These are phyloP conservation scores for Magnolia officinalis DNA, from an alignment of 164 flowering plant genomes.

Conservation along the genomic window DNA sequence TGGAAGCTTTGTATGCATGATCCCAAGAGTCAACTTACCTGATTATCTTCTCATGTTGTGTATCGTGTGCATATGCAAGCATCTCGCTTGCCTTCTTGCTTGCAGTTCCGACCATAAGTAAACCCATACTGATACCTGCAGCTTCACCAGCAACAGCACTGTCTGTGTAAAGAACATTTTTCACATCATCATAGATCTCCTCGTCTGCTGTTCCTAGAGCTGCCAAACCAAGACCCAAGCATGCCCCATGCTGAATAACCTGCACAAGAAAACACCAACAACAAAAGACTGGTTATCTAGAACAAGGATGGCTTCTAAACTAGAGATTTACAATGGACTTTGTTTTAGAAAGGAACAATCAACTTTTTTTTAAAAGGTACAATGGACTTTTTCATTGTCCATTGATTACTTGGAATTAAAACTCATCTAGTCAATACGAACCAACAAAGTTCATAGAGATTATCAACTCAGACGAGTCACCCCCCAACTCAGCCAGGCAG, in stretches of 20 bases:
- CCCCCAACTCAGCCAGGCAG: too few species aligned
- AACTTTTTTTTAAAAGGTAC: background rate
- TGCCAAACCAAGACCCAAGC: slow-evolving; percentile 90
- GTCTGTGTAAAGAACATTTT: slow-evolving; percentile 76
- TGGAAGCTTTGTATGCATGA: background rate
- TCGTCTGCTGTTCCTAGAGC: slow-evolving; percentile 92
- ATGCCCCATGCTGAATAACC: slow-evolving; percentile 97
- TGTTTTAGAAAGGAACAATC: background rate
- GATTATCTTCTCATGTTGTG: slow-evolving; percentile 92
- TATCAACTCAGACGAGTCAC: too few species aligned
- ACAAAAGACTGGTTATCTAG: background rate
- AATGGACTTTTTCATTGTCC: too few species aligned
- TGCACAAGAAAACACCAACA: slow-evolving; percentile 23
- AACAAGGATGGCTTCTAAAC: background rate
- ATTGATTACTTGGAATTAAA: too few species aligned
- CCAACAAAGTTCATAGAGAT: too few species aligned
- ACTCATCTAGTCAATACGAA: too few species aligned
- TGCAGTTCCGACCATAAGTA: slow-evolving; percentile 93
- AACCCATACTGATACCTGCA: slow-evolving; percentile 90
- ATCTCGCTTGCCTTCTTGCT: slow-evolving; percentile 89
- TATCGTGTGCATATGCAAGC: slow-evolving; percentile 94
- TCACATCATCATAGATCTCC: slow-evolving; percentile 82
- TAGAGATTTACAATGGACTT: background rate
- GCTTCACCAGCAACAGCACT: slow-evolving; percentile 99
- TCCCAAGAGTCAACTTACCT: slow-evolving; percentile 37